Conservation (phyloP, 768 basidiomycete species). For the Mycena filopes region DNA sequence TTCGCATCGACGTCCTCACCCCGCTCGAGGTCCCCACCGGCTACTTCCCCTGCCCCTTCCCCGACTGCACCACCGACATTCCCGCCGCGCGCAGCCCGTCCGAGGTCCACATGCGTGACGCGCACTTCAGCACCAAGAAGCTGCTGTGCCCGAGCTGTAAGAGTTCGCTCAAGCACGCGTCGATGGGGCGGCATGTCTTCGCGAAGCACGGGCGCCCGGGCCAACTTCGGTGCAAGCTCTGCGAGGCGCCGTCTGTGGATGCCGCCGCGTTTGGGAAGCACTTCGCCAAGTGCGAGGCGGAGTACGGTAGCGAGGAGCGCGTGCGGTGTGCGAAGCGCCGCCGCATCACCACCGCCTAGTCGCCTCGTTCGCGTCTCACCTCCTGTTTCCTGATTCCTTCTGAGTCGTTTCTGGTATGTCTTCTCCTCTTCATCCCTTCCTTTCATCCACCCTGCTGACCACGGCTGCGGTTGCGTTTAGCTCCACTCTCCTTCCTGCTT, state of each 20-base stretch:
- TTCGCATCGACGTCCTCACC: slow-evolving; percentile 10
- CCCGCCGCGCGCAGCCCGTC: not conserved
- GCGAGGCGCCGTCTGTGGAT: not conserved
- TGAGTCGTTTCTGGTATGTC: not conserved
- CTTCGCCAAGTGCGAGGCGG: slow-evolving; percentile 3
- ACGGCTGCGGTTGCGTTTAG: not conserved
- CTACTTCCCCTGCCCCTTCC: slow-evolving; percentile 5
- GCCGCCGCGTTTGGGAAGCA: not conserved
- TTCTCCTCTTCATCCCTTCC: too few relatives aligned
- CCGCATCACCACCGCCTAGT: not conserved
- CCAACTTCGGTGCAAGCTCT: slow-evolving; percentile 13
- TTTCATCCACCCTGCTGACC: not conserved
- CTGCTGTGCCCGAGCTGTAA: slow-evolving; percentile 1
- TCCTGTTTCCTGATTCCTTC: not conserved
- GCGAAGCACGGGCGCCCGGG: not conserved
- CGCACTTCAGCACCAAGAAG: not conserved
- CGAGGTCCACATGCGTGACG: not conserved
- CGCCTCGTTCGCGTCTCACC: not conserved
- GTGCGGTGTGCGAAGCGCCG: not conserved
- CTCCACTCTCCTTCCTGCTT: too few relatives aligned
- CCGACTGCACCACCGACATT: not conserved
- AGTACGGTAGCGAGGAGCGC: not conserved
- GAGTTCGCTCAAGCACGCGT: not conserved
- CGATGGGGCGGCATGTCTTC: slow-evolving; percentile 20
- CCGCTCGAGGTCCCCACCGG: not conserved